Base-by-base conservation (phyloP, 2,329 filamentous ascomycete genomes). In the Aspergillus intermedius region DNA sequence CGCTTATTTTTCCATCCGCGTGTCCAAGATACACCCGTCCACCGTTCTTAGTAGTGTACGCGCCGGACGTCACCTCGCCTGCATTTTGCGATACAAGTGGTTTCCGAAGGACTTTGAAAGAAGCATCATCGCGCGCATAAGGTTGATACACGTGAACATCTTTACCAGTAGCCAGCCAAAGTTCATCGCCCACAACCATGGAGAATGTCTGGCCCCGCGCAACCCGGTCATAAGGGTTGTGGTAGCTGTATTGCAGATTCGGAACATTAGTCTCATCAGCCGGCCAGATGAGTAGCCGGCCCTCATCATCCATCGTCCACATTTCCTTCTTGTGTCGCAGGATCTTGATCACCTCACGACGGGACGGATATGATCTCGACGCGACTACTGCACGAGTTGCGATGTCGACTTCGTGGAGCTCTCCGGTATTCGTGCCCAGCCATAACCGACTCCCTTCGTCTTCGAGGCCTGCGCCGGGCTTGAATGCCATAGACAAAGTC, bases 261-360 rank as follows among this genome's bases (percentile, higher is more conserved):
- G 91, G 90, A 23, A 84, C 77, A 0, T 86, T 84, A 5, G 80
- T 80, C 42, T 81, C 77, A 59, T 90, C 87, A 3, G 91, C 84
- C 1, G 82, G 83, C 93, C 93, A 98, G 4, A 97, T 80, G 56
- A 89, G 83, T 12, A 98, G 73, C 42, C 86, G 87, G 9, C 93
- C 93, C 42, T 86, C 83, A 54, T 96, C 91, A 64, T 97, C 93
- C 43, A 98, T 68, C 0, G 91, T 91, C 93, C 93, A 98, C 65
- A 98, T 81, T 61, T 96, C 88, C 56, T 89, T 88, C 53, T 82
- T 85, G 66, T 94, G 86, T 35, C 93, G 83, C 63, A 88, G 86
- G 39, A 98, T 95, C 59, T 84, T 88, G 54, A 88, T 80, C 45
- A 98, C 80, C 57, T 95, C 88, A 52, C 83, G 79, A 39, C 88